Percentiles rank a stretch among this genome's conserved stretches.
phyloP scores from a whole-genome alignment of 805 yeast genomes.

The Wickerhamiella qilinensis region DNA sequence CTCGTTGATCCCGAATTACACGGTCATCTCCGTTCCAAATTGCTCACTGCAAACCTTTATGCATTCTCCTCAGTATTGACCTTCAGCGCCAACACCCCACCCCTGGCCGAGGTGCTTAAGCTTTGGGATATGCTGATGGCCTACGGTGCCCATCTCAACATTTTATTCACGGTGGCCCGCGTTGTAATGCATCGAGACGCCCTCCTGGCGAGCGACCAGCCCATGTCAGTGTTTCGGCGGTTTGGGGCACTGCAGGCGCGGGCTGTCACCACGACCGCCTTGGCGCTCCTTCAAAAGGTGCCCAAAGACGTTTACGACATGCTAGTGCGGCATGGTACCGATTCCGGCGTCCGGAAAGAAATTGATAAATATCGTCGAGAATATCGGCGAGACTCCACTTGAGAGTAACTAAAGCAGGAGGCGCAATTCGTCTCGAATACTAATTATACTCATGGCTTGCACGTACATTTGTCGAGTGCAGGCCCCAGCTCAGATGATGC shows the following conservation, averaged over 20 bases:
- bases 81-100: constrained; percentile 77
- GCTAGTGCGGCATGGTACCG: constrained; percentile 47
- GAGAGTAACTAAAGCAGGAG: too few relatives aligned
- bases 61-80: constrained; percentile 64
- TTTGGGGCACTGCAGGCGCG: constrained; percentile 58
- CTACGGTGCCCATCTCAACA: constrained; percentile 78
- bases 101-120: constrained; percentile 53
- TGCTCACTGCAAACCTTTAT: constrained; percentile 69
- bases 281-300: constrained; percentile 62
- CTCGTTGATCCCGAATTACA: constrained; percentile 60
- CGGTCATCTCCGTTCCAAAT: constrained; percentile 39
- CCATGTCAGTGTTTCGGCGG: constrained; percentile 59
- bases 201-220: constrained; percentile 42
- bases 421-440: too few relatives aligned
- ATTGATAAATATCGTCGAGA: constrained; percentile 6
- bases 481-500: too few relatives aligned
- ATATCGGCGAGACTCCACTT: too few relatives aligned
- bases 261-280: constrained; percentile 59
- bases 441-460: too few relatives aligned
- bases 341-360: constrained; percentile 17
- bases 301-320: constrained; percentile 52
- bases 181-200: constrained; percentile 49
- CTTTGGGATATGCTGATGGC: constrained; percentile 88
- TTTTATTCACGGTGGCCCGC: constrained; percentile 72
- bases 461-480: too few relatives aligned